Evolutionary conservation across 768 basidiomycete genomes (phyloP).

Genomic region (Mycena kentingensis): DNA sequence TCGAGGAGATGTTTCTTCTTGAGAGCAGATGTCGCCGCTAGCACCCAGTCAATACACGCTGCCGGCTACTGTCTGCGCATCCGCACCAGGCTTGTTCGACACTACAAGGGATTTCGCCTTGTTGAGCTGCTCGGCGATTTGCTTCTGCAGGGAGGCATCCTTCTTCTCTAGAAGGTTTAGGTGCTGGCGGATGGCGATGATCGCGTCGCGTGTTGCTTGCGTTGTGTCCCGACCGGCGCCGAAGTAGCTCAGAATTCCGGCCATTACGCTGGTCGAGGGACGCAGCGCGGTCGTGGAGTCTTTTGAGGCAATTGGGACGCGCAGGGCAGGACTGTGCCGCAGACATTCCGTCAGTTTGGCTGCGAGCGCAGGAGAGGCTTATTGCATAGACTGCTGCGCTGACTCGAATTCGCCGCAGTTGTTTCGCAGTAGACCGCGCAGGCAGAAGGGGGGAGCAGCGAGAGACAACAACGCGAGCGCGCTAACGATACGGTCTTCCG

Average conservation of each 20-base stretch:
- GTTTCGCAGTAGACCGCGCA: too few relatives aligned
- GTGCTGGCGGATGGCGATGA: slow-evolving; percentile 88
- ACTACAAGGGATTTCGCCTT: slow-evolving; percentile 94
- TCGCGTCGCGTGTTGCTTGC: slow-evolving; percentile 85
- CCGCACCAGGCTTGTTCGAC: slow-evolving; percentile 87
- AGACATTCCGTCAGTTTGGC: too few relatives aligned
- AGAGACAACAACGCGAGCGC: too few relatives aligned
- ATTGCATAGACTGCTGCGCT: too few relatives aligned
- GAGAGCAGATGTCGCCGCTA: slow-evolving; percentile 81
- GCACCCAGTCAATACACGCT: neutral
- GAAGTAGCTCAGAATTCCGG: slow-evolving; percentile 43
- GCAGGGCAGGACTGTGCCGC: too few relatives aligned
- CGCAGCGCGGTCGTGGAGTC: too few relatives aligned
- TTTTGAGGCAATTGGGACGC: too few relatives aligned
- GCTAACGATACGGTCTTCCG: too few relatives aligned
- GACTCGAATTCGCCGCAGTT: too few relatives aligned
- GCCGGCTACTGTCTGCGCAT: neutral
- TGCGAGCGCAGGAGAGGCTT: too few relatives aligned
- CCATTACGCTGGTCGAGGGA: too few relatives aligned
- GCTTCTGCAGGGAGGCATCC: slow-evolving; percentile 92
- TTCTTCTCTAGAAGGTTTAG: slow-evolving; percentile 98
- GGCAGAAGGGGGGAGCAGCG: too few relatives aligned
- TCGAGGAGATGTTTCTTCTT: slow-evolving; percentile 92
- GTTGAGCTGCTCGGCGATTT: slow-evolving; percentile 89
- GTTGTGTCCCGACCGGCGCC: slow-evolving; percentile 81